Evolutionary conservation across 768 basidiomycete genomes (phyloP).

Genomic region (Pleurotus djamor): DNA sequence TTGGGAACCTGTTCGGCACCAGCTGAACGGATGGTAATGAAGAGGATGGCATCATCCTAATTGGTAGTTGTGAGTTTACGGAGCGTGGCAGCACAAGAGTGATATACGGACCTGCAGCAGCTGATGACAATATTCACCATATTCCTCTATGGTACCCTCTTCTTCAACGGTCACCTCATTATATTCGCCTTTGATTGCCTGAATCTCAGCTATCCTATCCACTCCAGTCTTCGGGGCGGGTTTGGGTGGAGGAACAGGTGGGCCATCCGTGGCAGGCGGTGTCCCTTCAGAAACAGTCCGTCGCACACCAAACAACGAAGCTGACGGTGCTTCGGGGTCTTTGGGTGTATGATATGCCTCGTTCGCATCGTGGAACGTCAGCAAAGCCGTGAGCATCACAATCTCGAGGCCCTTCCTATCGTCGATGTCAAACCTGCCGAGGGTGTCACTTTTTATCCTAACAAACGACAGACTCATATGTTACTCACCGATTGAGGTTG

Average conservation of each 20-base stretch:
- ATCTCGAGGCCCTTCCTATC: constrained; percentile 88
- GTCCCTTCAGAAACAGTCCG: constrained; percentile 5
- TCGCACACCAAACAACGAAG: not conserved
- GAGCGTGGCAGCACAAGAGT: not conserved
- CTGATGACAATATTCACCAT: constrained; percentile 63
- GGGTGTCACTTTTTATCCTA: not conserved
- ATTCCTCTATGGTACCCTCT: constrained; percentile 63
- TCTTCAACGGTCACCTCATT: constrained; percentile 74
- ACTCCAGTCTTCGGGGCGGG: constrained; percentile 64
- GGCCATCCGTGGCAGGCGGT: constrained; percentile 20
- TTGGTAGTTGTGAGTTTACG: not conserved
- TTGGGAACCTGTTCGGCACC: constrained; percentile 67
- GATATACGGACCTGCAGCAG: constrained; percentile 52
- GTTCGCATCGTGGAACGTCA: constrained; percentile 76
- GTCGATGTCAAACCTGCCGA: constrained; percentile 71
- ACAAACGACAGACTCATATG: not conserved
- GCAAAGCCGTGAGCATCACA: constrained; percentile 68
- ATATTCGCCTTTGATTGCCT: constrained; percentile 61
- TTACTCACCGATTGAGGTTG: constrained; percentile 67
- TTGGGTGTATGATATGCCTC: constrained; percentile 45
- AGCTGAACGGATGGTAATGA: constrained; percentile 69
- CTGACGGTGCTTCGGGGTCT: constrained; percentile 1
- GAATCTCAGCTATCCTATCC: constrained; percentile 71
- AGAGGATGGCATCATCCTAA: constrained; percentile 80
- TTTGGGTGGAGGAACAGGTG: constrained; percentile 53